phyloP scores from a whole-genome alignment of 2,329 filamentous ascomycete genomes.

The Cadophora sp. region DNA sequence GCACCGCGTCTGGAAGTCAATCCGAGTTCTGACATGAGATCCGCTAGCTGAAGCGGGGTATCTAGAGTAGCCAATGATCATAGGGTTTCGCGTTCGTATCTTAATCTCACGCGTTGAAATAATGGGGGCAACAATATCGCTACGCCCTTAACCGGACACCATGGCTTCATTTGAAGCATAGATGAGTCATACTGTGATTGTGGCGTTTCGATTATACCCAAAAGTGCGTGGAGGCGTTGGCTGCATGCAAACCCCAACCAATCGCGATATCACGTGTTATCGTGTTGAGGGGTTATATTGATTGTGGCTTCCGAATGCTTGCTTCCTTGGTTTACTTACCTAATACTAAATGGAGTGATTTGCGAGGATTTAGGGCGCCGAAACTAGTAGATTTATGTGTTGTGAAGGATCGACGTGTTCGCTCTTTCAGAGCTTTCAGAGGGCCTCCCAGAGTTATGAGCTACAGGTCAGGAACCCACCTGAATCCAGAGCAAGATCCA shows the following conservation, averaged over 20 bases:
- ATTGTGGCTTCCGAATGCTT: background rate
- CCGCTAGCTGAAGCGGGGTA: constrained; percentile 11
- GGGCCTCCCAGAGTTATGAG: too few species aligned
- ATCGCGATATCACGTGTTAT: constrained; percentile 13
- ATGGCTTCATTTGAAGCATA: background rate
- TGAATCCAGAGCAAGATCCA: too few species aligned
- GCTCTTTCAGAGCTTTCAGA: too few species aligned
- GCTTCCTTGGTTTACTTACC: too few species aligned
- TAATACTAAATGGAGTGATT: too few species aligned
- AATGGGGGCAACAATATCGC: background rate
- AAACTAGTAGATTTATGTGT: too few species aligned
- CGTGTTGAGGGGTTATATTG: background rate
- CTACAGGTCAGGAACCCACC: too few species aligned
- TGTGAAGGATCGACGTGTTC: too few species aligned
- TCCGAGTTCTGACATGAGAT: constrained; percentile 1
- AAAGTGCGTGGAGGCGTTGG: background rate
- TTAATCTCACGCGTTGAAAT: background rate
- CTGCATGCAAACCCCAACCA: background rate
- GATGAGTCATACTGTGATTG: background rate
- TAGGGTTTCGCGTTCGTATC: background rate
- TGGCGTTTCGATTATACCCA: background rate
- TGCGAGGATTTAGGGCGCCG: too few species aligned
- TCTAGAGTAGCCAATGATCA: constrained; percentile 2
- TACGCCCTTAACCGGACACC: background rate
- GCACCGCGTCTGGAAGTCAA: background rate